A percentile compares a stretch with the other conserved stretches of the same genome.
These are phyloP conservation scores for Scalesia atractyloides DNA, from an alignment of 129 eudicot species.

Conservation along the genomic window DNA sequence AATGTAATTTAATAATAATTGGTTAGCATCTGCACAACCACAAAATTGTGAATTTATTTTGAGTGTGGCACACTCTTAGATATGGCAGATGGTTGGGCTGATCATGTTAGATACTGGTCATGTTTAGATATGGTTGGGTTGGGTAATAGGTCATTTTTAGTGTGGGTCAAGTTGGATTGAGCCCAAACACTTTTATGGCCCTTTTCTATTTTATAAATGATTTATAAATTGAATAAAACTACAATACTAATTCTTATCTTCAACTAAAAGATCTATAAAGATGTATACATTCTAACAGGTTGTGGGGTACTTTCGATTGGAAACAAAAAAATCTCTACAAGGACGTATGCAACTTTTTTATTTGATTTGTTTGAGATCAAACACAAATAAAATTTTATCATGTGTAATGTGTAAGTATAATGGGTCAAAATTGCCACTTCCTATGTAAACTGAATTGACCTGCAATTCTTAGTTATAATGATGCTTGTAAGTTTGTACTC, in stretches of 20 bases:
- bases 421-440: neutral
- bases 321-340: too few species aligned
- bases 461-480: constrained; percentile 1
- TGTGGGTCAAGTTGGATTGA: too few species aligned
- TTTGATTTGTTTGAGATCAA: neutral
- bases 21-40: neutral
- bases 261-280: too few species aligned
- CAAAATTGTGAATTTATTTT: neutral
- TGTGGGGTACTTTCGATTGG: too few species aligned
- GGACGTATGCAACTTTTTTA: neutral
- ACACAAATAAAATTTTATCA: neutral
- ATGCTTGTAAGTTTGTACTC: constrained; percentile 7
- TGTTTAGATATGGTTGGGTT: too few species aligned
- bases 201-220: too few species aligned
- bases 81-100: neutral
- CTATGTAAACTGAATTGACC: neutral
- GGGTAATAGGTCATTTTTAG: neutral
- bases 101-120: too few species aligned
- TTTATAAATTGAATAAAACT: too few species aligned
- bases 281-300: too few species aligned
- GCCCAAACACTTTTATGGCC: too few species aligned
- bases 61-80: neutral
- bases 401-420: neutral
- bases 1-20: neutral
- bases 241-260: too few species aligned